Conservation (phyloP, 2,329 filamentous ascomycete genomes). For the Didymella pinodella region DNA sequence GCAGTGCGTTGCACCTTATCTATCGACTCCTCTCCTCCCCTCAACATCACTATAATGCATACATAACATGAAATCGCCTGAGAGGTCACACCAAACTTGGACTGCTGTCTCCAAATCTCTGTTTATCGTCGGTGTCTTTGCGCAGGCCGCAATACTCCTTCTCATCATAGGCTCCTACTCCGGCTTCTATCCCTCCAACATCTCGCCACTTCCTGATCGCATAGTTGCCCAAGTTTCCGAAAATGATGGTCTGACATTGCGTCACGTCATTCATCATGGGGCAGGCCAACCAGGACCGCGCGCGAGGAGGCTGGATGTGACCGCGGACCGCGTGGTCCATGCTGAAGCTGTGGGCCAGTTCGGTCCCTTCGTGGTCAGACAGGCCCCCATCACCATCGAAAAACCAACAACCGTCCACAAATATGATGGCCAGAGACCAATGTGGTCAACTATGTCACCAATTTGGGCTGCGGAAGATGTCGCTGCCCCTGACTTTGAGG, state of each 20-base stretch:
- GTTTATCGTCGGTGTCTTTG: constrained; percentile 28
- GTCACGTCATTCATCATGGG: constrained; percentile 47
- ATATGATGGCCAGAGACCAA: constrained; percentile 35
- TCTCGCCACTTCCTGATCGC: constrained; percentile 20
- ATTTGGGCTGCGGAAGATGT: constrained; percentile 43
- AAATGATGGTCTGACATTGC: constrained; percentile 33
- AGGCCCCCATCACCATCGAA: constrained; percentile 41
- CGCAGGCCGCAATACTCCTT: constrained; percentile 34
- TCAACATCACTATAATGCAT: constrained; percentile 25
- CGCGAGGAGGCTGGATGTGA: constrained; percentile 45
- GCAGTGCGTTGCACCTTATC: constrained; percentile 17
- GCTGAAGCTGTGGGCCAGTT: constrained; percentile 35
- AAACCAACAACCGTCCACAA: constrained; percentile 29
- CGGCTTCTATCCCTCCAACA: constrained; percentile 16
- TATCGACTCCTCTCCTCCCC: constrained; percentile 22
- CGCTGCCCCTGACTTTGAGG: constrained; percentile 42
- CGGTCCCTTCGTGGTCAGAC: constrained; percentile 44
- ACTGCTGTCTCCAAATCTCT: constrained; percentile 24
- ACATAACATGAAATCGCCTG: constrained; percentile 32
- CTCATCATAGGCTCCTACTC: constrained; percentile 27
- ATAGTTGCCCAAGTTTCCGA: constrained; percentile 10
- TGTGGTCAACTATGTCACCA: constrained; percentile 43
- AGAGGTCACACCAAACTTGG: constrained; percentile 24
- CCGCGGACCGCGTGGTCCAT: constrained; percentile 31
- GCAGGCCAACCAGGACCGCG: constrained; percentile 45